Conservation (phyloP, 148 eudicot species). For the Spergularia bocconei region DNA sequence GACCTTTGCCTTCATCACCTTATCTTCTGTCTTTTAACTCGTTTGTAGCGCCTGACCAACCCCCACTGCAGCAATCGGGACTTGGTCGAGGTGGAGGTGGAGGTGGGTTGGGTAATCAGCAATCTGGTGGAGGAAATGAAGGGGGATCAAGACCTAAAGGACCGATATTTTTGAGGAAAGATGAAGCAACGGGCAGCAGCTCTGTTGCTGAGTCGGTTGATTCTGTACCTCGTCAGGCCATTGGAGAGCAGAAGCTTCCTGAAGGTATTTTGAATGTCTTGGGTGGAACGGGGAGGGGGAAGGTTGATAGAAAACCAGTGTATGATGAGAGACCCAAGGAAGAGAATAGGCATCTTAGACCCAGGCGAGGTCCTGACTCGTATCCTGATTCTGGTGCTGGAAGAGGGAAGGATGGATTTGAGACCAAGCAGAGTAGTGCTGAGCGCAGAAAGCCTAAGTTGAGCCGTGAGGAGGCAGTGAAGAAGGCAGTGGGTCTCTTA, state of each 20-base stretch:
- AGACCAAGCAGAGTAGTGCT: conserved; percentile 10
- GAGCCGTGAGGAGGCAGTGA: conserved; percentile 36
- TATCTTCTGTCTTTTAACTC: conserved; percentile 37
- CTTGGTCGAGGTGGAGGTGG: conserved; percentile 46
- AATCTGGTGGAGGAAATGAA: conserved; percentile 16
- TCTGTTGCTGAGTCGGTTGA: conserved; percentile 20
- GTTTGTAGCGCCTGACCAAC: conserved; percentile 22
- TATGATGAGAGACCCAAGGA: conserved; percentile 27
- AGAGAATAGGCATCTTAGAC: conserved; percentile 57
- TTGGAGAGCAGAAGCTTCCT: conserved; percentile 34
- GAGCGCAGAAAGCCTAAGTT: conserved; percentile 21
- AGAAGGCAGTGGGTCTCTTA: conserved; percentile 34
- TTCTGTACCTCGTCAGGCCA: conserved; percentile 18
- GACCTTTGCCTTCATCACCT: conserved; percentile 39
- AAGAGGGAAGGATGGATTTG: conserved; percentile 18
- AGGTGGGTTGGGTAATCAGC: conserved; percentile 16
- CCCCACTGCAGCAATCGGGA: conserved; percentile 22
- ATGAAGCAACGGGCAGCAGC: conserved; percentile 17
- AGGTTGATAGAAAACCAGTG: conserved; percentile 13
- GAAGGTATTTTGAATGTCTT: conserved; percentile 30
- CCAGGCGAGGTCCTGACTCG: conserved; percentile 10
- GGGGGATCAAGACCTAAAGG: conserved; percentile 29
- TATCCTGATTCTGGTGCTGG: conserved; percentile 4
- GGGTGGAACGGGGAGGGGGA: conserved; percentile 63
- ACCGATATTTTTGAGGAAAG: conserved; percentile 39